These are phyloP conservation scores for Candida odintsovae DNA, from an alignment of 805 yeast genomes.

Conservation along the genomic window DNA sequence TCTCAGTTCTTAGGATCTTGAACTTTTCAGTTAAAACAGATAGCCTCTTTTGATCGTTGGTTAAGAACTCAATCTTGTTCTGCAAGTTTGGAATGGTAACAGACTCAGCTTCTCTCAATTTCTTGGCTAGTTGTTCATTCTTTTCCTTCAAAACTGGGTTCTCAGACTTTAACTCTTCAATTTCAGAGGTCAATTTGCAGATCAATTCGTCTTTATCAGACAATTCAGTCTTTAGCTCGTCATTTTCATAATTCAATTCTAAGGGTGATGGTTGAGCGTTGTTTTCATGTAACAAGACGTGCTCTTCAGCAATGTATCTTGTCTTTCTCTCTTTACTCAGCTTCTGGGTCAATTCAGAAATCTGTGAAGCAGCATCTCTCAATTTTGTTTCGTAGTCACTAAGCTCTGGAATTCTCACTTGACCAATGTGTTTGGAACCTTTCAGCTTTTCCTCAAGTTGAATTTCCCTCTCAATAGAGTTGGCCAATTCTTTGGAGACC, in stretches of 20 bases:
- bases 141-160: slow-evolving; percentile 33
- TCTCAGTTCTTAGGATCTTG: slow-evolving; percentile 26
- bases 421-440: neutral
- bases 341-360: slow-evolving; percentile 49
- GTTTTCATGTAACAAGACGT: slow-evolving; percentile 49
- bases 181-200: slow-evolving; percentile 40
- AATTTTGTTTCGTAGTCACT: slow-evolving; percentile 7
- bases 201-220: slow-evolving; percentile 42
- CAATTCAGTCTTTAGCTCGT: slow-evolving; percentile 43
- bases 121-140: slow-evolving; percentile 33
- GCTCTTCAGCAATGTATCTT: slow-evolving; percentile 68
- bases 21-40: slow-evolving; percentile 21
- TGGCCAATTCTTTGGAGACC: slow-evolving; percentile 68
- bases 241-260: slow-evolving; percentile 51
- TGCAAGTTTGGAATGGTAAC: slow-evolving; percentile 41
- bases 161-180: slow-evolving; percentile 33
- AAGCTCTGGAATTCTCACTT: neutral
- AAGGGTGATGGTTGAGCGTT: slow-evolving; percentile 48
- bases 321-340: slow-evolving; percentile 60
- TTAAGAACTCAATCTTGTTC: slow-evolving; percentile 32
- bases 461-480: slow-evolving; percentile 67
- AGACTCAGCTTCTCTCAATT: slow-evolving; percentile 37
- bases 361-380: slow-evolving; percentile 34
- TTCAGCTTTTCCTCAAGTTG: slow-evolving; percentile 42
- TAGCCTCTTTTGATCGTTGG: slow-evolving; percentile 20